These are phyloP conservation scores for Penicillium hordei DNA, from an alignment of 2,329 filamentous ascomycete genomes.

Conservation along the genomic window DNA sequence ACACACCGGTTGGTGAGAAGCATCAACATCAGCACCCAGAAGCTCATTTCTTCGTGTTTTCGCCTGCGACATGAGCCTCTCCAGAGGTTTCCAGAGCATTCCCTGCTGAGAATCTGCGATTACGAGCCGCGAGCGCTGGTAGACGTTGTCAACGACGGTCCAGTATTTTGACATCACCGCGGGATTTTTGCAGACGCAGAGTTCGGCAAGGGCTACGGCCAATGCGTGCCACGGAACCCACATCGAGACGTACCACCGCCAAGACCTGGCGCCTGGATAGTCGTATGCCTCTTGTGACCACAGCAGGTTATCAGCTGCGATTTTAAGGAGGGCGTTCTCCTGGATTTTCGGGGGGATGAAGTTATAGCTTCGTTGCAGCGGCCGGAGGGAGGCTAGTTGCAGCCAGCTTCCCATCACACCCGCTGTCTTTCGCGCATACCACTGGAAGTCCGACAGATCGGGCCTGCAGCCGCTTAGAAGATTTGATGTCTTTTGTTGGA, in stretches of 20 bases:
- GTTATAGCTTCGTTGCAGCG: conserved; percentile 25
- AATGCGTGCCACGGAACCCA: conserved; percentile 38
- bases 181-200: conserved; percentile 33
- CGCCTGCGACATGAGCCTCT: conserved; percentile 32
- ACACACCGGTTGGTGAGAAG: not conserved
- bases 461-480: conserved; percentile 24
- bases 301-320: conserved; percentile 28
- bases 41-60: conserved; percentile 17
- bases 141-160: conserved; percentile 26
- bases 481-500: conserved; percentile 22
- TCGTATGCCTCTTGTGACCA: conserved; percentile 19
- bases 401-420: conserved; percentile 26
- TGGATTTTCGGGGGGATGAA: conserved; percentile 28
- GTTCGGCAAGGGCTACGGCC: conserved; percentile 33
- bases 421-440: conserved; percentile 26
- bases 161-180: conserved; percentile 23
- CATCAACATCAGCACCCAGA: conserved; percentile 2
- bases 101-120: conserved; percentile 31
- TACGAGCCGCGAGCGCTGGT: conserved; percentile 22
- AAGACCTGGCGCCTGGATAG: conserved; percentile 23
- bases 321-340: conserved; percentile 24
- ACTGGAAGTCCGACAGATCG: conserved; percentile 26
- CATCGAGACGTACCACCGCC: conserved; percentile 30
- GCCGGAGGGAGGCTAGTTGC: conserved; percentile 31
- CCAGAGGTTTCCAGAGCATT: conserved; percentile 33